Base-by-base conservation (phyloP, 2,329 filamentous ascomycete species). In the Scytalidium sp. region DNA sequence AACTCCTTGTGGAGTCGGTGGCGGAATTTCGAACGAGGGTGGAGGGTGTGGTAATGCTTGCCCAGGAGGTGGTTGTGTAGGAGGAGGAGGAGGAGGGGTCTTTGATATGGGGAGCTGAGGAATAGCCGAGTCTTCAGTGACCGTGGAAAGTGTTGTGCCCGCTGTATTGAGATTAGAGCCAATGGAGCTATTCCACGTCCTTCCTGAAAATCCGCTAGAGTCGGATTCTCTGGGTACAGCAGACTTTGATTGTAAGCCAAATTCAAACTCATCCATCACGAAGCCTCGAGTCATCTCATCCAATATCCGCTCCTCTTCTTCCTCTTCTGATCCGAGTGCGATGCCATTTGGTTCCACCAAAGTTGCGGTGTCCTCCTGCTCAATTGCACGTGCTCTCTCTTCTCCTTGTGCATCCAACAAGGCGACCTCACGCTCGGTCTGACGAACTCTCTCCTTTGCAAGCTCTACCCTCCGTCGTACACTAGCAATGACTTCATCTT, bases 261-360 rank as follows among this genome's bases (percentile, higher is more conserved):
- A 88, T 50, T 89, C 80, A 62, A 95, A 95, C 50, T 92, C 87
- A 49, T 93, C 89, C 62, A 94, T 84, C 48, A 85, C 81, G 66
- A 91, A 93, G 47, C 88, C 90, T 56, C 81, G 83, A 0, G 89
- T 91, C 79, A 97, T 90, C 65, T 96, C 90, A 54, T 97, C 93
- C 44, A 97, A 69, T 47, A 91, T 78, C 27, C 85, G 79, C 63
- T 92, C 88, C 63, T 82, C 79, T 56, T 92, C 88, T 49, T 91
- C 83, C 56, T 92, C 88, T 48, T 91, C 83, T 0, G 81, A 83
- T 23, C 83, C 83, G 52, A 80, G 75, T 9, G 80, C 84, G 19
- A 84, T 76, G 57, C 87, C 85, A 46, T 83, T 82, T 23, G 81
- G 80, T 56, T 80, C 79, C 46, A 77, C 71, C n/a, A 72, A 52